A percentile compares a stretch with the other conserved stretches of the same genome.
Evolutionary conservation across 352 stramenopile species (phyloP).

Genomic region (Globisporangium cederbergense): DNA sequence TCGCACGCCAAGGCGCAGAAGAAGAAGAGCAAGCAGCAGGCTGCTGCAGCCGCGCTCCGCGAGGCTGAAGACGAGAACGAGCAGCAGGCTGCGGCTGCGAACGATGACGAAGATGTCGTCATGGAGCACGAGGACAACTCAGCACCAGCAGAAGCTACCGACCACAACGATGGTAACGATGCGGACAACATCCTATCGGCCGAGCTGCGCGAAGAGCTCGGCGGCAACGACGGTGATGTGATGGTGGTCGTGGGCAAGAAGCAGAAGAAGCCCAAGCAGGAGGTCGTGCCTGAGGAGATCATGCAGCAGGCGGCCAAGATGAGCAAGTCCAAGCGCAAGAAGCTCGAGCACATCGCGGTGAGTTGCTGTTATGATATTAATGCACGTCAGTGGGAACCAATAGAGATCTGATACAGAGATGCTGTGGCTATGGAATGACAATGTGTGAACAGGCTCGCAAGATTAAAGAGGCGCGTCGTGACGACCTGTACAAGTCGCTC

Average conservation of each 20-base stretch:
- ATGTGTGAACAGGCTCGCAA: constrained; percentile 43
- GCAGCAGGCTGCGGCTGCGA: constrained; percentile 1
- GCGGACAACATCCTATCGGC: constrained; percentile 49
- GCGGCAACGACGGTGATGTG: constrained; percentile 49
- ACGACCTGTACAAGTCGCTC: constrained; percentile 80
- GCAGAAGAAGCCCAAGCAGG: constrained; percentile 48
- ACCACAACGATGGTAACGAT: constrained; percentile 9
- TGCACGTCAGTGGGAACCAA: not conserved
- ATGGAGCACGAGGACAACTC: constrained; percentile 18
- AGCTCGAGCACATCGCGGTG: constrained; percentile 66
- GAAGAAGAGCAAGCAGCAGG: constrained; percentile 42
- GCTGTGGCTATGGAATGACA: not conserved
- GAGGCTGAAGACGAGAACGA: constrained; percentile 12
- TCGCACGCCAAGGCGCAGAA: constrained; percentile 39
- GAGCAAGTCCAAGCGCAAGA: constrained; percentile 83
- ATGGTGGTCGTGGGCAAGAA: constrained; percentile 57
- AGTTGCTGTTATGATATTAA: not conserved
- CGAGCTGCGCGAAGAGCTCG: constrained; percentile 65
- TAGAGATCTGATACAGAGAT: not conserved
- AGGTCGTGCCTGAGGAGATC: constrained; percentile 52
- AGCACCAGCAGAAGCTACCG: not conserved
- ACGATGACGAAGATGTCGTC: constrained; percentile 1
- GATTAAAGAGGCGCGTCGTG: constrained; percentile 68
- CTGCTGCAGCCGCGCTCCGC: constrained; percentile 13
- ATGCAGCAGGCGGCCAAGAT: constrained; percentile 61